A percentile compares a stretch with the other conserved stretches of the same genome.
Conservation (phyloP, 176 grass and related monocot species). For the Avena sativa region DNA sequence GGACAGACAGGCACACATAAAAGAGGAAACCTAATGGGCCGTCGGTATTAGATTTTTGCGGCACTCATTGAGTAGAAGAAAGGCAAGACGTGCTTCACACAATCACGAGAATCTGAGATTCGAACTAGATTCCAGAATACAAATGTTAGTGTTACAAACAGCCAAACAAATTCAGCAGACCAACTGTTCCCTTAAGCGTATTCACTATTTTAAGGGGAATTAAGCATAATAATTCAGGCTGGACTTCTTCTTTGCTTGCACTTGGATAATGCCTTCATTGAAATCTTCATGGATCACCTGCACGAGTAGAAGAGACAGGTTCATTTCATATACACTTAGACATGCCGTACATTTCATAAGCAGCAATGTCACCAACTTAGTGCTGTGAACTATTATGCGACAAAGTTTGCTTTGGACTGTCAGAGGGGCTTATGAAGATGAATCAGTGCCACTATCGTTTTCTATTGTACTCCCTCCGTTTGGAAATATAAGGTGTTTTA, state of each 20-base stretch:
- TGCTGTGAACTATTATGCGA: too few relatives aligned
- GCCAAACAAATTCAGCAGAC: not conserved
- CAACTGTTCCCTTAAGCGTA: slow-evolving; percentile 26
- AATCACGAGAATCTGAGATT: not conserved
- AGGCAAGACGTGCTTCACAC: slow-evolving; percentile 23
- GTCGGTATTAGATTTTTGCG: not conserved
- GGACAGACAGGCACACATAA: not conserved
- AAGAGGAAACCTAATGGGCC: not conserved
- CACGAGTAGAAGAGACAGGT: slow-evolving; percentile 13
- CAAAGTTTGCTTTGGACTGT: too few relatives aligned
- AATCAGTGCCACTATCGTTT: not conserved
- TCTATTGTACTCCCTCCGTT: too few relatives aligned
- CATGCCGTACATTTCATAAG: too few relatives aligned
- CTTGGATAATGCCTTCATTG: slow-evolving; percentile 92
- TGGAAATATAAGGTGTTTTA: too few relatives aligned
- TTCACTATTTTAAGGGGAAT: not conserved
- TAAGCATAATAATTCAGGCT: slow-evolving; percentile 86
- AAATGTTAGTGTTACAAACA: slow-evolving; percentile 37
- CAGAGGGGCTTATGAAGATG: not conserved
- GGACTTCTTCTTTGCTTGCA: slow-evolving; percentile 94
- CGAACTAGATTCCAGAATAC: not conserved
- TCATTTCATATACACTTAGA: too few relatives aligned
- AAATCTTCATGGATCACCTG: slow-evolving; percentile 92
- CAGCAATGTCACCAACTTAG: too few relatives aligned
- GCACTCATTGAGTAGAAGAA: not conserved